Percentiles rank a stretch among this genome's conserved stretches.
Evolutionary conservation across 441 rosid genomes (phyloP).

Genomic region (Dalechampia spathulata): DNA sequence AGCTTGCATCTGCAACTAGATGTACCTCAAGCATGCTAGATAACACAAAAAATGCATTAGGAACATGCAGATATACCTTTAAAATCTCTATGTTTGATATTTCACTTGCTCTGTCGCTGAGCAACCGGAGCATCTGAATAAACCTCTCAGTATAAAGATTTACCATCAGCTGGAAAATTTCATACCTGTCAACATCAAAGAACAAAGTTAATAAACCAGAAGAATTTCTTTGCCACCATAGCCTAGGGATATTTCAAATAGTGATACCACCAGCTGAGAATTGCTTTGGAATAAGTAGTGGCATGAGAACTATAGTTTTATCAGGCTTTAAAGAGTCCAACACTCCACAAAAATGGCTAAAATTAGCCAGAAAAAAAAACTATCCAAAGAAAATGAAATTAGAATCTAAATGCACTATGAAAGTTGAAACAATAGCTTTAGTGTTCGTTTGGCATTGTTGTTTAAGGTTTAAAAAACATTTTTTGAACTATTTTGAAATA

Average conservation of each 20-base stretch:
- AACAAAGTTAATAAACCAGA: slow-evolving; percentile 1
- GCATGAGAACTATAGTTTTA: not conserved
- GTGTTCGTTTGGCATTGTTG: no score
- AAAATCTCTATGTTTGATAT: slow-evolving; percentile 93
- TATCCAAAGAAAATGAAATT: not conserved
- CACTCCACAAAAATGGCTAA: not conserved
- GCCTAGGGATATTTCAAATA: not conserved
- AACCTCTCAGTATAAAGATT: slow-evolving; percentile 97
- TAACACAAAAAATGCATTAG: slow-evolving; percentile 7
- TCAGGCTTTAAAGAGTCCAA: not conserved
- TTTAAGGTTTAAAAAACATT: no score
- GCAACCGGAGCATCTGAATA: slow-evolving; percentile 96
- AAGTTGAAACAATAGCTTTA: not conserved
- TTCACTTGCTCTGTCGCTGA: slow-evolving; percentile 86
- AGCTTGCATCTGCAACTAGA: slow-evolving; percentile 2
- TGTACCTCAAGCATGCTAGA: slow-evolving; percentile 3
- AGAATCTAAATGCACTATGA: not conserved
- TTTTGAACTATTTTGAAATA: no score
- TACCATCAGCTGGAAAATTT: slow-evolving; percentile 98
- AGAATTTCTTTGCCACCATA: not conserved
- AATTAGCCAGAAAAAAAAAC: not conserved
- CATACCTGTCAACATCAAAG: slow-evolving; percentile 64
- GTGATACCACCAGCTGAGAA: not conserved
- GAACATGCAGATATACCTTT: slow-evolving; percentile 47
- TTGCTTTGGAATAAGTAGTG: not conserved